A percentile compares a stretch with the other conserved stretches of the same genome.
These are phyloP conservation scores for Hypoxylon sp. DNA, from an alignment of 2,329 filamentous ascomycete species.

Conservation along the genomic window DNA sequence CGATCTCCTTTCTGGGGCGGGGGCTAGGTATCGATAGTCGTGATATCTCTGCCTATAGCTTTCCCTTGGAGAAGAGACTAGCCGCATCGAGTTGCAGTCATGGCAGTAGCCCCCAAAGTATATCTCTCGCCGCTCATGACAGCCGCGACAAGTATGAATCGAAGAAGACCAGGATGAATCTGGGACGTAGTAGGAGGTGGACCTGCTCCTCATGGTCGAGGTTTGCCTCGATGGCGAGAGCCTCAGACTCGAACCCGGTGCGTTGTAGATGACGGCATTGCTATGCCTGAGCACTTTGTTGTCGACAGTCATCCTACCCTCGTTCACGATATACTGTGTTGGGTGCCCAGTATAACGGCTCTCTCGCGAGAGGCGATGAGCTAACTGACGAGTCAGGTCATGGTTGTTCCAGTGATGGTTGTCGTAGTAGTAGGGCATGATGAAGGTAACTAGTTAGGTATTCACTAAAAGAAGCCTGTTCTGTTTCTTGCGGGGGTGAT, in stretches of 20 bases:
- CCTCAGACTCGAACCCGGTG: slow-evolving; percentile 47
- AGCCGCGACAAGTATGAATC: slow-evolving; percentile 41
- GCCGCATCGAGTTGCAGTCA: slow-evolving; percentile 37
- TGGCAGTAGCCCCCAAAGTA: slow-evolving; percentile 46
- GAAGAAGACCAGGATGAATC: slow-evolving; percentile 7
- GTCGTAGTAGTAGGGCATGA: slow-evolving; percentile 43
- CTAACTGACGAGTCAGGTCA: slow-evolving; percentile 39
- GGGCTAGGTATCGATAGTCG: slow-evolving; percentile 16
- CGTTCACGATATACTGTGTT: slow-evolving; percentile 51
- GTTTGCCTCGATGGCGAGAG: slow-evolving; percentile 18
- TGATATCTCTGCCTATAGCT: slow-evolving; percentile 17
- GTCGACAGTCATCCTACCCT: slow-evolving; percentile 48
- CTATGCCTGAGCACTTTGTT: slow-evolving; percentile 41
- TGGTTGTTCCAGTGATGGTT: slow-evolving; percentile 17
- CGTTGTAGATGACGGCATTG: slow-evolving; percentile 52
- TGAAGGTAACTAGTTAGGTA: slow-evolving; percentile 5
- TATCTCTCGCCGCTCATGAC: slow-evolving; percentile 30
- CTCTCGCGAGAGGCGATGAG: slow-evolving; percentile 39
- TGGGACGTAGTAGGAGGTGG: slow-evolving; percentile 8
- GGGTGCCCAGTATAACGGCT: slow-evolving; percentile 40
- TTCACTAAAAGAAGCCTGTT: neutral
- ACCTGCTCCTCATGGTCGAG: neutral
- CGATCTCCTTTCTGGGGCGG: slow-evolving; percentile 33
- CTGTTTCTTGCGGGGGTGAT: neutral
- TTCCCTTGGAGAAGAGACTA: slow-evolving; percentile 2